Conservation (phyloP, 768 basidiomycete species). For the Imleria badia region DNA sequence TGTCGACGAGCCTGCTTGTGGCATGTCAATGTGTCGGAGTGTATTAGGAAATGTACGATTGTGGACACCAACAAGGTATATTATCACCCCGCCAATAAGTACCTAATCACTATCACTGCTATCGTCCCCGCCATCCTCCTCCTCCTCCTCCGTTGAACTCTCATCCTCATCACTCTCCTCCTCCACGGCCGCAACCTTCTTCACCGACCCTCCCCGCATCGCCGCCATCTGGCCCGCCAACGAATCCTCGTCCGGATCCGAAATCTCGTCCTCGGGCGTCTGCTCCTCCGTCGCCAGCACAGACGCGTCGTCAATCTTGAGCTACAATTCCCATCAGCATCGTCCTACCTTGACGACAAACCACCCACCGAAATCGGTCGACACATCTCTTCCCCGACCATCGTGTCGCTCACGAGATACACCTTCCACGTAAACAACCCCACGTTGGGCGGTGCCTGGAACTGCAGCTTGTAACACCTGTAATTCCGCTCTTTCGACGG, state of each 20-base stretch:
- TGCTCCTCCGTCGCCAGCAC: constrained; percentile 56
- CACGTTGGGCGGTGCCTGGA: constrained; percentile 86
- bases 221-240: constrained; percentile 97
- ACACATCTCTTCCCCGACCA: constrained; percentile 75
- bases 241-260: constrained; percentile 95
- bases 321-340: constrained; percentile 42
- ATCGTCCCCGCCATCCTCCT: constrained; percentile 23
- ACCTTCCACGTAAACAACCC: constrained; percentile 90
- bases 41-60: too few species aligned
- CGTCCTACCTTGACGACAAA: background rate
- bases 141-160: constrained; percentile 30
- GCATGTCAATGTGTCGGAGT: background rate
- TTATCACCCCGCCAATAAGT: too few species aligned
- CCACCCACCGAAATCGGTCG: constrained; percentile 68
- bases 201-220: constrained; percentile 87
- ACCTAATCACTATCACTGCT: constrained; percentile 29
- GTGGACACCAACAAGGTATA: too few species aligned
- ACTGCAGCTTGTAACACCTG: constrained; percentile 86
- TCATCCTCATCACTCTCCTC: constrained; percentile 35
- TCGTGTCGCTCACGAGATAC: constrained; percentile 84
- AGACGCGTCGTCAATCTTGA: constrained; percentile 78
- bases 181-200: constrained; percentile 48
- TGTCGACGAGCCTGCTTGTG: constrained; percentile 3
- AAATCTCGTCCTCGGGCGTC: constrained; percentile 86
- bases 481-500: constrained; percentile 53